Evolutionary conservation across 2,329 filamentous ascomycete genomes (phyloP), one percentile per base, ranked within the genome.

Genomic region (Helicocarpus griseus): DNA sequence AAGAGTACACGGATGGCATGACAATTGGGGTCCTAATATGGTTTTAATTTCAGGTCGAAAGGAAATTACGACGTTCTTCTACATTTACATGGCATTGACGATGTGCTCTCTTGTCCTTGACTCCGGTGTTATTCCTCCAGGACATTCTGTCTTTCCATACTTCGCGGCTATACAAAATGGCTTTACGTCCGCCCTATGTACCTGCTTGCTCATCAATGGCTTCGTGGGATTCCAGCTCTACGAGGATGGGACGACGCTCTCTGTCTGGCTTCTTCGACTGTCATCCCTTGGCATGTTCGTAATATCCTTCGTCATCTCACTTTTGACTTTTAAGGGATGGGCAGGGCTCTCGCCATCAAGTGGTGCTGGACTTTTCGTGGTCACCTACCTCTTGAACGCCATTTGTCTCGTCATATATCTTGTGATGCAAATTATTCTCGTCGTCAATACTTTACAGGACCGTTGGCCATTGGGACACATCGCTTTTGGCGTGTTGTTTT

Each of bases 221-320:
- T 98, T 98, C 64, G 91, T 98, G 50, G 93, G 93, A 31, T 98
- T 98, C 71, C 93, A 97, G 71, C 77, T 98, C 11, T 98, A 98
- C 69, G 93, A 98, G 70, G 93, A 98, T 63, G 93, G 93, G 48
- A 98, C 93, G 1, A 85, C 86, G 1, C 75, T 97, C 38, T 96
- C 90, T 0, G 84, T 98, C 40, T 98, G 93, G 93, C 82, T 96
- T 60, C 75, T 98, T 55, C 84, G 91, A 49, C 72, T 87, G 28
- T 83, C 81, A 65, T 95, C 88, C 1, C 71, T 86, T 14, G 80
- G 77, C 56, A 91, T 94, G 73, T 97, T 96, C 71, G 74, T 85
- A 57, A 82, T 98, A 62, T 86, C 85, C 45, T 93, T 93, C 64
- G 81, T 91, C 49, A 84, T 98, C 49, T 87, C 89, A 19, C 80